Evolutionary conservation across 192 early-diverging fungal species (phyloP).

Genomic region (Spizellomyces sp.): DNA sequence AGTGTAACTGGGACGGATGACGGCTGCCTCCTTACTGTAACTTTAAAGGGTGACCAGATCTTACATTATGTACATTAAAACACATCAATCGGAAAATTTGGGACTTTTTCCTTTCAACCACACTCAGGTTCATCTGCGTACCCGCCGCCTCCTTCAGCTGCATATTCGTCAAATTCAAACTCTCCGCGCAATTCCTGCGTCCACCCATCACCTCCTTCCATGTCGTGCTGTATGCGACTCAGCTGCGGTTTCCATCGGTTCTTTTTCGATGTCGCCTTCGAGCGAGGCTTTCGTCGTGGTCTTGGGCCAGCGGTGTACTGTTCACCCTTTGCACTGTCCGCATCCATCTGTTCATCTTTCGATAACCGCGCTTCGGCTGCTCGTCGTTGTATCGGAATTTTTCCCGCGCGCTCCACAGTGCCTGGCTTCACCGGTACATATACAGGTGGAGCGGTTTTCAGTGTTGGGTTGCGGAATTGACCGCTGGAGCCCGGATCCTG

Average conservation of each 20-base stretch:
- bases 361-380: not conserved
- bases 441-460: conserved; percentile 32
- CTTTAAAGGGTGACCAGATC: too few species aligned
- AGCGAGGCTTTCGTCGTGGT: not conserved
- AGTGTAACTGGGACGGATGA: too few species aligned
- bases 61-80: too few species aligned
- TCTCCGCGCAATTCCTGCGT: conserved; percentile 3
- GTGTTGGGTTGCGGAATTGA: conserved; percentile 44
- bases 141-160: conserved; percentile 19
- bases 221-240: conserved; percentile 5
- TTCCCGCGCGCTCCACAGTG: not conserved
- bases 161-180: conserved; percentile 22
- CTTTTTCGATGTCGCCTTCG: not conserved
- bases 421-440: conserved; percentile 24
- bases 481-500: conserved; percentile 35
- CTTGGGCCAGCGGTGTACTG: not conserved
- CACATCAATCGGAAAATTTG: too few species aligned
- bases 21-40: too few species aligned
- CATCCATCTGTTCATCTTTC: not conserved
- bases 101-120: conserved; percentile 17
- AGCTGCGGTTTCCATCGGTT: not conserved
- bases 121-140: conserved; percentile 33
- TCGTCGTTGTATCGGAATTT: conserved; percentile 19
- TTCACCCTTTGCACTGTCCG: not conserved
- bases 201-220: not conserved